Conservation (phyloP, 108 stramenopile genomes). For the Craspedostauros australis region DNA sequence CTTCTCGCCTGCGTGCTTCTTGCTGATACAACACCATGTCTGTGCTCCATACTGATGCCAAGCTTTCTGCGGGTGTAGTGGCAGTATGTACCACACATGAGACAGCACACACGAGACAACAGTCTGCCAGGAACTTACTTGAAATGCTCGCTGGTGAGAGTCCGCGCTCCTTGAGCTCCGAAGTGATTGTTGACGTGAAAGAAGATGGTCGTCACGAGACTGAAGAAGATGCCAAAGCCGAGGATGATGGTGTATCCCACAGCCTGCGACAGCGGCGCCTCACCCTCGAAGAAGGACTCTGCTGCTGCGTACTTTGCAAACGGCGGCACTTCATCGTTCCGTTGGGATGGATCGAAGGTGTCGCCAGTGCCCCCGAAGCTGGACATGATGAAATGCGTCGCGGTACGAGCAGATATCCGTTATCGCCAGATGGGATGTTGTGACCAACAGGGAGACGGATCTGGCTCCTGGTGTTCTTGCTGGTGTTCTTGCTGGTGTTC, state of each 20-base stretch:
- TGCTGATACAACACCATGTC: too few relatives aligned
- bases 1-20: too few relatives aligned
- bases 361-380: too few relatives aligned
- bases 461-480: too few relatives aligned
- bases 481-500: too few relatives aligned
- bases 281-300: conserved; percentile 53
- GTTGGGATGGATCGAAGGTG: too few relatives aligned
- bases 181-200: conserved; percentile 48
- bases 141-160: conserved; percentile 49
- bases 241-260: conserved; percentile 56
- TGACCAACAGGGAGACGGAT: too few relatives aligned
- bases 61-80: too few relatives aligned
- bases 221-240: conserved; percentile 60
- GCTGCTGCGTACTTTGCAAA: conserved; percentile 18
- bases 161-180: conserved; percentile 8
- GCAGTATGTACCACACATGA: not conserved
- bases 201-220: conserved; percentile 44
- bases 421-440: too few relatives aligned
- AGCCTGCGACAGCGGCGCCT: conserved; percentile 22
- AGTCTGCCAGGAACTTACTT: conserved; percentile 27
- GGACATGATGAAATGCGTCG: too few relatives aligned
- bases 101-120: not conserved
- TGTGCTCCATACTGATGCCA: too few relatives aligned
- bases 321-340: not conserved
- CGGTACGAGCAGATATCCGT: too few relatives aligned